phyloP scores from a whole-genome alignment of 2,329 filamentous ascomycete genomes.

The Claviceps sp. region DNA sequence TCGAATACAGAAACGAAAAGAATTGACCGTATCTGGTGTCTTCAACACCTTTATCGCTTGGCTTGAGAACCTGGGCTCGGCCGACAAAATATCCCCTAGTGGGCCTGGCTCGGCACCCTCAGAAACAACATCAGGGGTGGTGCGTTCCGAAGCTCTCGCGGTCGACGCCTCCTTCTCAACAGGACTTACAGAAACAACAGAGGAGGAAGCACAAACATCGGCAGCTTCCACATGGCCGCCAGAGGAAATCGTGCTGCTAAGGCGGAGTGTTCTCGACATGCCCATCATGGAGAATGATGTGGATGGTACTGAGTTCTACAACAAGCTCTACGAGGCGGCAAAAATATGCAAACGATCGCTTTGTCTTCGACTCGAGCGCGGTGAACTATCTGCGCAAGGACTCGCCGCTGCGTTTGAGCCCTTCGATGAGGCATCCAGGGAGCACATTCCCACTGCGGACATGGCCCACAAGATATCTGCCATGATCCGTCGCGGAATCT shows the following conservation, averaged over 20 bases:
- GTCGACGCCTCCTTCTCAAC: neutral
- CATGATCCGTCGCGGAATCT: constrained; percentile 10
- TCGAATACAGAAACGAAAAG: constrained; percentile 12
- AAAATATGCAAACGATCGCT: constrained; percentile 7
- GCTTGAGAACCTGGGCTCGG: constrained; percentile 12
- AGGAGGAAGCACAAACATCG: neutral
- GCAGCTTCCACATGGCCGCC: constrained; percentile 1
- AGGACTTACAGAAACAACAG: neutral
- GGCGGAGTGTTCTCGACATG: constrained; percentile 5
- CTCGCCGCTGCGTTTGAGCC: constrained; percentile 9
- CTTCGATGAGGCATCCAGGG: constrained; percentile 8
- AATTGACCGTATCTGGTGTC: constrained; percentile 8
- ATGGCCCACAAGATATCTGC: constrained; percentile 8
- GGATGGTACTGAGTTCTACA: constrained; percentile 6
- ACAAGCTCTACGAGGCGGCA: neutral
- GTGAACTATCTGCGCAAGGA: constrained; percentile 7
- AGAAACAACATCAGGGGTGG: neutral
- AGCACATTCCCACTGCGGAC: constrained; percentile 5
- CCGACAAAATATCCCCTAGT: constrained; percentile 10
- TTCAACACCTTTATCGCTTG: constrained; percentile 17
- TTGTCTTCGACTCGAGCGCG: constrained; percentile 6
- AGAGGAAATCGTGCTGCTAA: constrained; percentile 7
- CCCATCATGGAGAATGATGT: constrained; percentile 3
- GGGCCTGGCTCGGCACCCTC: neutral
- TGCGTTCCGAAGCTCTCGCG: constrained; percentile 5